These are phyloP conservation scores for Annulohypoxylon stygium DNA, from an alignment of 495 filamentous ascomycete species.

Conservation along the genomic window DNA sequence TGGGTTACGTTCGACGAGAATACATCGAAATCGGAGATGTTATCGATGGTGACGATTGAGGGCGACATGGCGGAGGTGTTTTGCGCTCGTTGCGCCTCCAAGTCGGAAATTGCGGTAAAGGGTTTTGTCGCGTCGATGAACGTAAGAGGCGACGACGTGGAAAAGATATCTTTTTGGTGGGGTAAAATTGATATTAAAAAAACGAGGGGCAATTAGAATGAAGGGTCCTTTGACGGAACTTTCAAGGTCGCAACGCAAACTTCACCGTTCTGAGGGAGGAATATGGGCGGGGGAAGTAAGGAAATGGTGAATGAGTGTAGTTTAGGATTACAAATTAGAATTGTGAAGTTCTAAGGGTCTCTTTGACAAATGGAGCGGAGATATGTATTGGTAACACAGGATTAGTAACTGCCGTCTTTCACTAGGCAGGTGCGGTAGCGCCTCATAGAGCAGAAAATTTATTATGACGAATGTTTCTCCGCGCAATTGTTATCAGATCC, in stretches of 20 bases:
- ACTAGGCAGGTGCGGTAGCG: constrained; percentile 7
- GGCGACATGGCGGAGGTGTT: constrained; percentile 53
- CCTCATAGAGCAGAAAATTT: constrained; percentile 16
- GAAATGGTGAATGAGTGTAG: neutral
- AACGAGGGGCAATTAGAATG: constrained; percentile 22
- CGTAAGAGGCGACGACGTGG: constrained; percentile 11
- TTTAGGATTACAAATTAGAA: constrained; percentile 45
- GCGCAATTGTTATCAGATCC: constrained; percentile 45
- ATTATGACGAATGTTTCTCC: constrained; percentile 41
- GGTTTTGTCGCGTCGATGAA: constrained; percentile 3
- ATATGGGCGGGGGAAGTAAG: constrained; percentile 3
- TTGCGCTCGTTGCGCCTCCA: constrained; percentile 35
- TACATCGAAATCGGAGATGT: constrained; percentile 56
- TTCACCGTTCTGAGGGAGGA: neutral
- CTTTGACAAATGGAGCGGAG: constrained; percentile 28
- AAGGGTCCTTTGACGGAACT: constrained; percentile 11
- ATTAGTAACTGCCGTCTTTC: constrained; percentile 39
- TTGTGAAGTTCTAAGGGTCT: constrained; percentile 14
- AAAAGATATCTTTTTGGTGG: constrained; percentile 29
- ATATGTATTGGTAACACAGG: constrained; percentile 24
- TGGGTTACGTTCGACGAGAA: constrained; percentile 35
- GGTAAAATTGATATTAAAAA: constrained; percentile 12
- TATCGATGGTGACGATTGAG: constrained; percentile 56
- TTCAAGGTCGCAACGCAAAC: neutral
- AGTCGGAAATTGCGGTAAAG: neutral